A percentile compares a stretch with the other conserved stretches of the same genome.
Conservation (phyloP, 129 eudicot genomes). For the Lactuca sativa region DNA sequence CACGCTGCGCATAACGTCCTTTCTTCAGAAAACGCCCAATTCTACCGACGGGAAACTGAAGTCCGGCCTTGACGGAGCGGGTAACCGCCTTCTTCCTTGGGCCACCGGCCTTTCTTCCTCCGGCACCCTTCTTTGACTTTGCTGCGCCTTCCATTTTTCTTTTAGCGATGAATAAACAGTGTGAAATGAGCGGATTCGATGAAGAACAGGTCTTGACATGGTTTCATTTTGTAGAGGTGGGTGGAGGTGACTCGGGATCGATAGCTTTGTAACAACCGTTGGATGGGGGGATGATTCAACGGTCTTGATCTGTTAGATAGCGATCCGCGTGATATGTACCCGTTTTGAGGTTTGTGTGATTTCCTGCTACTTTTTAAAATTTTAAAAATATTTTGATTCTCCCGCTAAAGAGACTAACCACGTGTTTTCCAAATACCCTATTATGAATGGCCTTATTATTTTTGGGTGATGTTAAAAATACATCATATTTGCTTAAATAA, state of each 20-base stretch:
- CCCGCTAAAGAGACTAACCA: too few species aligned
- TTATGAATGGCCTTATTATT: too few species aligned
- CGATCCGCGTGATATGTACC: too few species aligned
- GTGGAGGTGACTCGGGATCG: neutral
- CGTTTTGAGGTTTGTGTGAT: too few species aligned
- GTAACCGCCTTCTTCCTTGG: slow-evolving; percentile 70
- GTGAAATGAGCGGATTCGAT: neutral
- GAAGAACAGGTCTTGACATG: neutral
- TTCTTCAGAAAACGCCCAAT: slow-evolving; percentile 61
- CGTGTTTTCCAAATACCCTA: too few species aligned
- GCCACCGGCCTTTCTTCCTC: slow-evolving; percentile 58
- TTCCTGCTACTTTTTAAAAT: too few species aligned
- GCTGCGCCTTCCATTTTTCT: slow-evolving; percentile 39
- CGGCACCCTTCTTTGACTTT: slow-evolving; percentile 64
- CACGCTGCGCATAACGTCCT: slow-evolving; percentile 65
- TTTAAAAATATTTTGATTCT: too few species aligned
- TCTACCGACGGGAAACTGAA: slow-evolving; percentile 73
- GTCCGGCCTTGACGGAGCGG: slow-evolving; percentile 63
- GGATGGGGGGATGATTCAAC: neutral
- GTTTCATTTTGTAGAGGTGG: neutral
- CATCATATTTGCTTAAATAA: too few species aligned
- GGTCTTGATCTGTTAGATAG: too few species aligned
- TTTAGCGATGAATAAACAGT: neutral
- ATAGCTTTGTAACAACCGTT: neutral
- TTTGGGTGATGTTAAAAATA: too few species aligned